Evolutionary conservation across 192 early-diverging fungal species (phyloP).

Genomic region (Coemansia sp.): DNA sequence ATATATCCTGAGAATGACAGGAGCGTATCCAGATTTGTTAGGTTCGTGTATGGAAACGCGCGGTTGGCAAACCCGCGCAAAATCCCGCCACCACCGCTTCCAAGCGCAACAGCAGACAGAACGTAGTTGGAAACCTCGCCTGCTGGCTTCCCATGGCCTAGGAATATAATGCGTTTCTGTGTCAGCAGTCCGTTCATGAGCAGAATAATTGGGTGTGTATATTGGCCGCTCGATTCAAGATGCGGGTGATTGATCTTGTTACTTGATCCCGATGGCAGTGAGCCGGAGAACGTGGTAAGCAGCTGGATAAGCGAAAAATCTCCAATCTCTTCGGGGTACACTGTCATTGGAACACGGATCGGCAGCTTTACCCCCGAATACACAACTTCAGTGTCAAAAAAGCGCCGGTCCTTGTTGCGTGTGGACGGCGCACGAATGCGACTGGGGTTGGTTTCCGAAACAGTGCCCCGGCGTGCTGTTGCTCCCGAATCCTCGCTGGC

Average conservation of each 20-base stretch:
- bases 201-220: slow-evolving; percentile 84
- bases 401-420: slow-evolving; percentile 83
- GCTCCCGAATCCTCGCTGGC: slow-evolving; percentile 32
- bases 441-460: slow-evolving; percentile 52
- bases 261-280: slow-evolving; percentile 42
- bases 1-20: slow-evolving; percentile 87
- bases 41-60: slow-evolving; percentile 87
- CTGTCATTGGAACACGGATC: slow-evolving; percentile 82
- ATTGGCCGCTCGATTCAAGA: slow-evolving; percentile 78
- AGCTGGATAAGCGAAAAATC: slow-evolving; percentile 87
- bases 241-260: slow-evolving; percentile 75
- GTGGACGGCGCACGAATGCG: slow-evolving; percentile 51
- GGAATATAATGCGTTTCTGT: slow-evolving; percentile 90
- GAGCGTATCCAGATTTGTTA: slow-evolving; percentile 83
- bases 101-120: slow-evolving; percentile 83
- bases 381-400: slow-evolving; percentile 82
- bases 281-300: slow-evolving; percentile 68
- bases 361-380: slow-evolving; percentile 84
- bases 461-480: slow-evolving; percentile 48
- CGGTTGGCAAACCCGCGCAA: slow-evolving; percentile 83
- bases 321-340: slow-evolving; percentile 88
- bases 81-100: slow-evolving; percentile 85
- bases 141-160: slow-evolving; percentile 86
- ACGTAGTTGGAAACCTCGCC: slow-evolving; percentile 94
- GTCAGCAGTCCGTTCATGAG: slow-evolving; percentile 88